Evolutionary conservation across 2,329 filamentous ascomycete species (phyloP).

Genomic region (Calonectria hongkongensis): DNA sequence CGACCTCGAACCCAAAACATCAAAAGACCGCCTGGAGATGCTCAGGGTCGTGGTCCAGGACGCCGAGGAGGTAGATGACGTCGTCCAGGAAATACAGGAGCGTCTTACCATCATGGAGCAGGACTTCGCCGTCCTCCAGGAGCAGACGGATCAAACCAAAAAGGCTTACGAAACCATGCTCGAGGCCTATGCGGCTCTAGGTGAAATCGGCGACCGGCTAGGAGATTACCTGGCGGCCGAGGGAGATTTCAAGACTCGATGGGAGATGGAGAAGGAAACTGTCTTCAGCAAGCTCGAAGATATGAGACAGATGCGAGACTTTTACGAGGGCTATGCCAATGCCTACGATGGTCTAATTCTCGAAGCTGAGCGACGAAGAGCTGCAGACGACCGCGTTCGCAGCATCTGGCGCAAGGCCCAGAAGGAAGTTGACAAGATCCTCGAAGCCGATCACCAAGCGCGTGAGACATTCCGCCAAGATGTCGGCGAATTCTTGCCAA

Average conservation of each 20-base stretch:
- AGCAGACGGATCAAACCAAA: constrained; percentile 73
- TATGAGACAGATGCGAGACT: constrained; percentile 84
- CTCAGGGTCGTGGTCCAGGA: constrained; percentile 86
- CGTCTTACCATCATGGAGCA: constrained; percentile 85
- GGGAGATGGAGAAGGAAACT: constrained; percentile 83
- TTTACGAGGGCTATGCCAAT: constrained; percentile 90
- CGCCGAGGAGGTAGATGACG: constrained; percentile 78
- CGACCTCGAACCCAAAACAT: constrained; percentile 81
- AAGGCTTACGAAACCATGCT: constrained; percentile 75
- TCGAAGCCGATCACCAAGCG: constrained; percentile 82
- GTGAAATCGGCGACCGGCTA: constrained; percentile 80
- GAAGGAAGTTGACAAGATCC: constrained; percentile 84
- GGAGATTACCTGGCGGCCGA: constrained; percentile 79
- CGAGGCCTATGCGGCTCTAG: constrained; percentile 79
- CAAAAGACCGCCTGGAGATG: constrained; percentile 88
- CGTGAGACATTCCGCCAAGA: constrained; percentile 87
- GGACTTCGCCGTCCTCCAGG: constrained; percentile 77
- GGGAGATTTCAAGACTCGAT: constrained; percentile 78
- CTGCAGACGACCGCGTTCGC: constrained; percentile 83
- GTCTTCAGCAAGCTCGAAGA: constrained; percentile 83
- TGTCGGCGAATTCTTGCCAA: constrained; percentile 89
- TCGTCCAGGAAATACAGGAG: constrained; percentile 83
- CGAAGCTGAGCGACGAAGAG: constrained; percentile 85
- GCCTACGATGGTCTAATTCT: constrained; percentile 91
- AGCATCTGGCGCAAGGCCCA: constrained; percentile 85